phyloP scores from a whole-genome alignment of 2,329 filamentous ascomycete genomes.

The Stagonosporopsis vannaccii region DNA sequence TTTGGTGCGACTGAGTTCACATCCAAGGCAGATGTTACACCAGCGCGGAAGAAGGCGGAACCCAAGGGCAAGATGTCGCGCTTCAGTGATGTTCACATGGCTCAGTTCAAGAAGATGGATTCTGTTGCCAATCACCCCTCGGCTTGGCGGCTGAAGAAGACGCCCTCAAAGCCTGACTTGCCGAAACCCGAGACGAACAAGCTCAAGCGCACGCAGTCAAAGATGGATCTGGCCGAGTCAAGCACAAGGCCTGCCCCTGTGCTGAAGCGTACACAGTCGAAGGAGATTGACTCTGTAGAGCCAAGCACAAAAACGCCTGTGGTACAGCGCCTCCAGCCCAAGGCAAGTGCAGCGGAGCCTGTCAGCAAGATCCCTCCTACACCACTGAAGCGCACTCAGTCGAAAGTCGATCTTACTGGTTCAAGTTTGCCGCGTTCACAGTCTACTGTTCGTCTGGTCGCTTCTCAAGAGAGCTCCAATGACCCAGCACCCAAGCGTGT shows the following conservation, averaged over 20 bases:
- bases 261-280: slow-evolving; percentile 62
- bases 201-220: slow-evolving; percentile 63
- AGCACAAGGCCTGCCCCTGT: slow-evolving; percentile 40
- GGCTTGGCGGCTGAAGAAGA: slow-evolving; percentile 67
- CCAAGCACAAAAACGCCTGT: slow-evolving; percentile 40
- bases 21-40: slow-evolving; percentile 50
- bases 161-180: slow-evolving; percentile 56
- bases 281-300: slow-evolving; percentile 71
- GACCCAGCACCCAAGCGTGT: slow-evolving; percentile 69
- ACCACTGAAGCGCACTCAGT: slow-evolving; percentile 60
- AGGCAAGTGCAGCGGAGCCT: slow-evolving; percentile 70
- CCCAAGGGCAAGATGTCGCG: slow-evolving; percentile 79
- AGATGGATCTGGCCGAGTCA: slow-evolving; percentile 71
- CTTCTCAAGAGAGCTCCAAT: slow-evolving; percentile 38
- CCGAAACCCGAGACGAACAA: slow-evolving; percentile 49
- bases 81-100: slow-evolving; percentile 85
- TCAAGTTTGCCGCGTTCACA: slow-evolving; percentile 48
- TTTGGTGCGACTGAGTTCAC: slow-evolving; percentile 45
- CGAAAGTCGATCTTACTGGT: slow-evolving; percentile 69
- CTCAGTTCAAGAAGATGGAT: slow-evolving; percentile 96
- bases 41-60: slow-evolving; percentile 75
- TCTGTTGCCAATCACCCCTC: slow-evolving; percentile 90
- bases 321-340: slow-evolving; percentile 61
- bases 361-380: slow-evolving; percentile 52
- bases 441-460: slow-evolving; percentile 38